These are phyloP conservation scores for Pueraria montana DNA, from an alignment of 306 rosid species.

Conservation along the genomic window DNA sequence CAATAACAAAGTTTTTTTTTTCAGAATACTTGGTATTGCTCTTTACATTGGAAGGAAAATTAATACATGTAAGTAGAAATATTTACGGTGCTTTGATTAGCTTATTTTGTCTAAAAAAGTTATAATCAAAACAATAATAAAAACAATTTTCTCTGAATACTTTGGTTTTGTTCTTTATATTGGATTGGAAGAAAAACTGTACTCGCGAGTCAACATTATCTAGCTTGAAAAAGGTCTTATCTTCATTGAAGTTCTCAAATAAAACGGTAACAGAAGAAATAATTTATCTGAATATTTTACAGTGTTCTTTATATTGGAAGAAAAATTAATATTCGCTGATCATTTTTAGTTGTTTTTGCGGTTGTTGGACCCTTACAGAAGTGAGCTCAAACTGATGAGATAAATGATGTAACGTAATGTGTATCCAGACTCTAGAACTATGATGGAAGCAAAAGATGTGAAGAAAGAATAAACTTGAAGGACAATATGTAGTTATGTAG, in stretches of 20 bases:
- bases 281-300: not conserved
- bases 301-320: not conserved
- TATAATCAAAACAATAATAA: not conserved
- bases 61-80: not conserved
- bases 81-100: not conserved
- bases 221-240: not conserved
- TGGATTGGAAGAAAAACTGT: not conserved
- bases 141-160: not conserved
- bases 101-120: not conserved
- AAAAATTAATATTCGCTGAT: not conserved
- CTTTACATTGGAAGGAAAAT: slow-evolving; percentile 14
- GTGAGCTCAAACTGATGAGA: slow-evolving; percentile 7
- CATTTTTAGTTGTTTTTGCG: not conserved
- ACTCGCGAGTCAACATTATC: not conserved
- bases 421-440: not conserved
- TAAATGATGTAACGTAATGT: not conserved
- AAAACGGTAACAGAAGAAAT: not conserved
- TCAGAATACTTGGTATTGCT: not conserved
- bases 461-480: slow-evolving; percentile 2
- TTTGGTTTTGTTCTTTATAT: not conserved
- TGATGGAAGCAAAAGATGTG: not conserved
- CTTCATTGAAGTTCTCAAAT: not conserved
- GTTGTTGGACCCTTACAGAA: not conserved
- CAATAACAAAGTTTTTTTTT: not conserved
- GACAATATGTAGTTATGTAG: too few relatives aligned